Base-by-base conservation (phyloP, 1,284 basidiomycete genomes). In the Rhodotorula sp. region DNA sequence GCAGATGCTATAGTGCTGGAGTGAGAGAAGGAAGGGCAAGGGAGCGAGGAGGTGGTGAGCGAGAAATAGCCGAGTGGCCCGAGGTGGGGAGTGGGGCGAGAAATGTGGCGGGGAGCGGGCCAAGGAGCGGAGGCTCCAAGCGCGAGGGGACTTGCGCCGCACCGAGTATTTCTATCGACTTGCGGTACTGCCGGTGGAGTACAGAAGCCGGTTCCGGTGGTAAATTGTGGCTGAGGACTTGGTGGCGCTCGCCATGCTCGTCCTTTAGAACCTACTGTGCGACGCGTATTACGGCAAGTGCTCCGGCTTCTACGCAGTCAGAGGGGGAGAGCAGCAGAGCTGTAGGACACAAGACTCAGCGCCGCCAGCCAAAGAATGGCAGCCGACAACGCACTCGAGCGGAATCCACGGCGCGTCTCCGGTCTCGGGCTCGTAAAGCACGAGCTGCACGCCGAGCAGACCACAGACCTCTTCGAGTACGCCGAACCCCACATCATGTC, bases 21-120 rank as follows among this genome's bases (percentile, higher is more conserved):
- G 17, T 7, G 44, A 25, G 42, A 56, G 27, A n/a, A 56, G n/a
- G 54, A 41, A 48, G 54, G 7, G 55, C 23, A 48, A 16, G 45
- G 17, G 23, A 25, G 62, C 16, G 13, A 16, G 44, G 25, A 46
- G 25, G 54, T 13, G 25, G 44, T 21, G 42, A 42, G 52, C 49
- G 49, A 50, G 23, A 23, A 9, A 21, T 21, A 45, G 42, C 52
- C 62, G 52, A 55, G 19, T 44, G 42, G 27, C n/a, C 23, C 46
- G 45, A 27, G 14, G 58, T 60, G 58, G 58, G 57, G 46, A 49
- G 44, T 46, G 44, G 57, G 57, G 57, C 55, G 57, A 46, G 57
- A 10, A 14, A n/a, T n/a, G 44, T 23, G 21, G 7, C n/a, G 44
- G 44, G 42, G 44, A 3, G 57, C 25, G n/a, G 57, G 16, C 27